A percentile compares a stretch with the other conserved stretches of the same genome.
These are phyloP conservation scores for Cyberlindnera maritima DNA, from an alignment of 805 yeast species.

Conservation along the genomic window DNA sequence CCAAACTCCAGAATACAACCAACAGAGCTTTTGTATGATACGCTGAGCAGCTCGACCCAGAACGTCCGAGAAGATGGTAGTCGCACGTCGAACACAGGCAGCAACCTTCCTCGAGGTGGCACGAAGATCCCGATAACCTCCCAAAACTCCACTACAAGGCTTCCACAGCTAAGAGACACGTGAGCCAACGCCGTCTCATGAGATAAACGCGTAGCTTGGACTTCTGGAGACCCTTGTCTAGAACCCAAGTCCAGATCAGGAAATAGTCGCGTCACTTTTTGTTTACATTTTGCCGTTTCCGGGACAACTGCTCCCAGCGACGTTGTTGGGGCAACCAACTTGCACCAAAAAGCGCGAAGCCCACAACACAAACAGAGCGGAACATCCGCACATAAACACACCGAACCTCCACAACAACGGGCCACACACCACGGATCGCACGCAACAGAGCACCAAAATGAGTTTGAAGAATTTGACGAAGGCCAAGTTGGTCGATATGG, in stretches of 20 bases:
- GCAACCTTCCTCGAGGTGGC: too few relatives aligned
- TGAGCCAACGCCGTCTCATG: too few relatives aligned
- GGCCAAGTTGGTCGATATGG: slow-evolving; percentile 35
- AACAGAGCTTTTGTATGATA: too few relatives aligned
- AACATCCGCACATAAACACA: slow-evolving; percentile 7
- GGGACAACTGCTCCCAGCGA: slow-evolving; percentile 6
- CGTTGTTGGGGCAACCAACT: slow-evolving; percentile 5
- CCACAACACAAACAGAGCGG: slow-evolving; percentile 8
- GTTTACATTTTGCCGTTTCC: slow-evolving; percentile 22
- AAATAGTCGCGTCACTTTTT: slow-evolving; percentile 3
- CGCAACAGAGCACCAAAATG: slow-evolving; percentile 19
- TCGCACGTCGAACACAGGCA: too few relatives aligned
- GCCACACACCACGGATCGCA: slow-evolving; percentile 7
- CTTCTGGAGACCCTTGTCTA: background rate
- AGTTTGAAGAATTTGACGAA: slow-evolving; percentile 36
- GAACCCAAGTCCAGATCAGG: background rate
- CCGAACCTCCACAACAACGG: background rate
- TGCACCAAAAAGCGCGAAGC: slow-evolving; percentile 2
- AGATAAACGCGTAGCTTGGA: background rate
- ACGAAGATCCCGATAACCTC: too few relatives aligned
- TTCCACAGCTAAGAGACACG: too few relatives aligned
- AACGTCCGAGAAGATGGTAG: too few relatives aligned
- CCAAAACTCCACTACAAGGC: too few relatives aligned
- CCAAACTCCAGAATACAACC: too few relatives aligned
- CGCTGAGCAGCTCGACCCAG: too few relatives aligned